phyloP scores from a whole-genome alignment of 1,139 yeast species.

The Candida glucosophila region DNA sequence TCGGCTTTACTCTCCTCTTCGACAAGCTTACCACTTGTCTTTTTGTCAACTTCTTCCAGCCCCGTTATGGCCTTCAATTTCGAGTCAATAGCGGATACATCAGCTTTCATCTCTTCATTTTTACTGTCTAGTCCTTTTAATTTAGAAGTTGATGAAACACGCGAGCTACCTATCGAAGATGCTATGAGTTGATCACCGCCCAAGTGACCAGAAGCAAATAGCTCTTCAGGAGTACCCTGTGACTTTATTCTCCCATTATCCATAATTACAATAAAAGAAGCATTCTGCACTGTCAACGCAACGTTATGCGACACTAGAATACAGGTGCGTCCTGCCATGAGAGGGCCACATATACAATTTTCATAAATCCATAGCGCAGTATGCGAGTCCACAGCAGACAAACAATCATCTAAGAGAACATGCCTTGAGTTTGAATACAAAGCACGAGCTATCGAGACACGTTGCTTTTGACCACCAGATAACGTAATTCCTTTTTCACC shows the following conservation, averaged over 20 bases:
- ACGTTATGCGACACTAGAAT: conserved; percentile 90
- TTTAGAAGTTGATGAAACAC: conserved; percentile 50
- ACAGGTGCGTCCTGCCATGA: conserved; percentile 81
- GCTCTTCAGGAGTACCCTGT: conserved; percentile 65
- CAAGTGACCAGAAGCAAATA: conserved; percentile 46
- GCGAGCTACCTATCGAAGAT: conserved; percentile 56
- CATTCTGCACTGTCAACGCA: conserved; percentile 75
- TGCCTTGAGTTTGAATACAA: conserved; percentile 79
- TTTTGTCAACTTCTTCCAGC: conserved; percentile 17
- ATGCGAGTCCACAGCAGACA: conserved; percentile 95
- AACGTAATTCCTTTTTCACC: conserved; percentile 95
- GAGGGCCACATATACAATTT: conserved; percentile 78
- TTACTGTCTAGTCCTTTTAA: conserved; percentile 35
- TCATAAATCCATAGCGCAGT: conserved; percentile 91
- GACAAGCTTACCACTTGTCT: conserved; percentile 54
- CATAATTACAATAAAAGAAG: conserved; percentile 70
- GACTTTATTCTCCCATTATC: conserved; percentile 74
- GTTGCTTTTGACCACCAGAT: conserved; percentile 96
- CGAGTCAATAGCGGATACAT: conserved; percentile 32
- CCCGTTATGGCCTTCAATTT: conserved; percentile 27
- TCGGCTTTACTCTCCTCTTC: conserved; percentile 78
- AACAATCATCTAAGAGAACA: conserved; percentile 82
- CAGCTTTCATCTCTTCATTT: conserved; percentile 30
- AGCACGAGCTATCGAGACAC: conserved; percentile 93
- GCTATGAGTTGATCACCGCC: conserved; percentile 74